phyloP scores from a whole-genome alignment of 768 basidiomycete species.

The Calocybe gangraenosa region DNA sequence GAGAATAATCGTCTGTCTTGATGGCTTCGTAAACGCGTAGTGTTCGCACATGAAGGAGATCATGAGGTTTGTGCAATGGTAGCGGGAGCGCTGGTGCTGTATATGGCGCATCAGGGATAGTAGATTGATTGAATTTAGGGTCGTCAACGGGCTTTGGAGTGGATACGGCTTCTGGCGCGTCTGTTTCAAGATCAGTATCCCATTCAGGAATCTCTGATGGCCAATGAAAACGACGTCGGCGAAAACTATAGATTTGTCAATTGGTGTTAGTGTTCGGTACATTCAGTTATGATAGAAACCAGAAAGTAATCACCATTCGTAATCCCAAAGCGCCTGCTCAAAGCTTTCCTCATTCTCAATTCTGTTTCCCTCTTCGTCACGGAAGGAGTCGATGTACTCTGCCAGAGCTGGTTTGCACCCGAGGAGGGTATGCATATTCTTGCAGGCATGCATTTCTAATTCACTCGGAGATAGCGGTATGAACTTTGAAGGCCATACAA shows the following conservation, averaged over 20 bases:
- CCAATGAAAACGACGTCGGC: conserved; percentile 67
- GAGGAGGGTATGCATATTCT: conserved; percentile 60
- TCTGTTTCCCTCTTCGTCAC: conserved; percentile 32
- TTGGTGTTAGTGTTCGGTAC: too few relatives aligned
- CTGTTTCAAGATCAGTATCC: conserved; percentile 24
- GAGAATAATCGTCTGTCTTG: conserved; percentile 28
- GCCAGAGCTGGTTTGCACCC: conserved; percentile 56
- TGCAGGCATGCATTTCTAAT: conserved; percentile 74
- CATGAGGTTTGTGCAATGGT: conserved; percentile 24
- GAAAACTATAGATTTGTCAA: conserved; percentile 43
- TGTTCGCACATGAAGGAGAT: conserved; percentile 46
- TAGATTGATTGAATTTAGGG: conserved; percentile 12
- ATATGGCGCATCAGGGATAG: conserved; percentile 10
- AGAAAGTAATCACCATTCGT: conserved; percentile 60
- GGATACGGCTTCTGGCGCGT: conserved; percentile 14
- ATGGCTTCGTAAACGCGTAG: conserved; percentile 49
- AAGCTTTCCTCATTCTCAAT: conserved; percentile 33
- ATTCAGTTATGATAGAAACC: too few relatives aligned
- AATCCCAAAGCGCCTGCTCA: conserved; percentile 46
- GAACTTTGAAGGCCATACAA: conserved; percentile 57
- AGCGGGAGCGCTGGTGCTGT: not conserved
- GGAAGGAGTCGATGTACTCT: conserved; percentile 39
- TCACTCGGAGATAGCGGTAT: conserved; percentile 54
- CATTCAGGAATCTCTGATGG: conserved; percentile 37
- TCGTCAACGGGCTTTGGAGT: conserved; percentile 16